phyloP scores from a whole-genome alignment of 164 flowering plant species.

The Vitis vinifera region ASM3070453v1 NC_081814.1:6579501-6580000 shows the following conservation, averaged over 20 bases:
- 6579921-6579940: not conserved
- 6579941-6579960: not conserved
- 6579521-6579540: constrained; percentile 94
- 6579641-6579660: not conserved
- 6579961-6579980: not conserved
- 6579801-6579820: constrained; percentile 74
- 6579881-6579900: not conserved
- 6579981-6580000: too few relatives aligned
- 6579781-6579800: constrained; percentile 76
- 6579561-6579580: constrained; percentile 75
- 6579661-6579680: not conserved
- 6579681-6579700: not conserved
- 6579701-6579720: not conserved
- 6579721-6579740: constrained; percentile 80
- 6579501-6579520: constrained; percentile 79
- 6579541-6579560: constrained; percentile 68
- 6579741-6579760: constrained; percentile 84
- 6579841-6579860: not conserved
- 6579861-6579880: constrained; percentile 3
- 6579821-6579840: constrained; percentile 1
- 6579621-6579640: constrained; percentile 20
- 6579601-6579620: constrained; percentile 63
- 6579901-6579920: not conserved
- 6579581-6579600: constrained; percentile 79
- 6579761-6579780: constrained; percentile 79